These are phyloP conservation scores for Metarhizium sp. DNA, from an alignment of 2,329 filamentous ascomycete species.

Conservation along the genomic window DNA sequence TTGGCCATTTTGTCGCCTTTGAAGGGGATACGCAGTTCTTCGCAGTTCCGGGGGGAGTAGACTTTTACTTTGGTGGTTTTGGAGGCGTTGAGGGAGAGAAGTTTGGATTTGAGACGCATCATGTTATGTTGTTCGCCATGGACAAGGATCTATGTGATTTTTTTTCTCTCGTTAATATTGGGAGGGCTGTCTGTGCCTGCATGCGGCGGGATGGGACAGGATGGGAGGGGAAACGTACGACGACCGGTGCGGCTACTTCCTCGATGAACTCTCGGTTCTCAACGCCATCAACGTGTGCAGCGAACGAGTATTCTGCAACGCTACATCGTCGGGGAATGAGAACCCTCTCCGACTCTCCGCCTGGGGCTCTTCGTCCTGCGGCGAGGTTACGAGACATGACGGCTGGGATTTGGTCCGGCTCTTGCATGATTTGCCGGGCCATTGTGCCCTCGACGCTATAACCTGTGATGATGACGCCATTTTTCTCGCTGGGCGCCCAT, in stretches of 20 bases:
- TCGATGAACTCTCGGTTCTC: constrained; percentile 98
- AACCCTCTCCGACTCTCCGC: constrained; percentile 69
- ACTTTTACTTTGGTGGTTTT: constrained; percentile 81
- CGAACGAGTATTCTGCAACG: constrained; percentile 90
- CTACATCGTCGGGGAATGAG: constrained; percentile 90
- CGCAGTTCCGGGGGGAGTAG: constrained; percentile 87
- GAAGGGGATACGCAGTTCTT: constrained; percentile 91
- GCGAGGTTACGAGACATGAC: constrained; percentile 73
- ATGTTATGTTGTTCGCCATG: constrained; percentile 97
- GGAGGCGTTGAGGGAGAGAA: constrained; percentile 81
- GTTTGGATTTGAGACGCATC: constrained; percentile 91
- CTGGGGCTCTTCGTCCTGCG: constrained; percentile 50
- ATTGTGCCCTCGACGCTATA: constrained; percentile 98
- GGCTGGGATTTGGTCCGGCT: constrained; percentile 89
- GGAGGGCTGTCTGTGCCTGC: too few species aligned
- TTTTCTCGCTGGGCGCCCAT: constrained; percentile 93
- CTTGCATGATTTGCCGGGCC: constrained; percentile 91
- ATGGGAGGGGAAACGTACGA: constrained; percentile 51
- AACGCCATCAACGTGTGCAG: constrained; percentile 89
- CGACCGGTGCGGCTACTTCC: constrained; percentile 81
- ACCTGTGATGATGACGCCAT: constrained; percentile 96
- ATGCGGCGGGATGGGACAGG: background rate
- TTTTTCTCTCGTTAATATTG: constrained; percentile 6
- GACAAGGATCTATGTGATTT: constrained; percentile 64
- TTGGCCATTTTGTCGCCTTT: constrained; percentile 91